phyloP scores from a whole-genome alignment of 2,329 filamentous ascomycete species.

The Gaeumannomyces tritici region DNA sequence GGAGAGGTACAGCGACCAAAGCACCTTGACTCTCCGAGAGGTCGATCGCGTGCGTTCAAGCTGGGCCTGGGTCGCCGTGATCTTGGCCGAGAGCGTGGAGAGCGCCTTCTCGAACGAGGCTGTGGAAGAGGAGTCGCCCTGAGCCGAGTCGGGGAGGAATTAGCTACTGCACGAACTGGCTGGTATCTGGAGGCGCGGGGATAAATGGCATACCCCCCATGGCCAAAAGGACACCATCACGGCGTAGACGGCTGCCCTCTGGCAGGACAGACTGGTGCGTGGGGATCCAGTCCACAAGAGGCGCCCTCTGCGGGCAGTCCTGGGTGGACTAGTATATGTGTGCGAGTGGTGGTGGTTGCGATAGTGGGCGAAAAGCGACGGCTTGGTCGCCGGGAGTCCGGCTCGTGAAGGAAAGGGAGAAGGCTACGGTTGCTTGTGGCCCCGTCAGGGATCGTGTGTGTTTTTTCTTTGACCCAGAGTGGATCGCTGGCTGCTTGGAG shows the following conservation, averaged over 20 bases:
- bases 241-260: background rate
- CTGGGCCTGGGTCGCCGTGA: constrained; percentile 60
- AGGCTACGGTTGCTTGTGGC: background rate
- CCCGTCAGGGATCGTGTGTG: background rate
- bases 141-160: constrained; percentile 1
- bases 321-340: background rate
- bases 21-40: constrained; percentile 68
- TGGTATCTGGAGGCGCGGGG: background rate
- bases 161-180: background rate
- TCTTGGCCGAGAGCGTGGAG: constrained; percentile 72
- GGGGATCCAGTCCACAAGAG: background rate
- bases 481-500: background rate
- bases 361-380: background rate
- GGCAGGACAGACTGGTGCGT: background rate
- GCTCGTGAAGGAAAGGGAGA: background rate
- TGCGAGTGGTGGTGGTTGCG: background rate
- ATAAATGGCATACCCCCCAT: constrained; percentile 53
- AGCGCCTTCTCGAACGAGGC: constrained; percentile 91
- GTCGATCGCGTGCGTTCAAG: constrained; percentile 66
- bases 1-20: constrained; percentile 83
- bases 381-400: background rate
- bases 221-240: constrained; percentile 29
- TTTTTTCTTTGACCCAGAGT: background rate
- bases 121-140: constrained; percentile 74
- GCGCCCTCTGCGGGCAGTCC: constrained; percentile 1